Base-by-base conservation (phyloP, 768 basidiomycete genomes). In the Leccinum subtestaceum region DNA sequence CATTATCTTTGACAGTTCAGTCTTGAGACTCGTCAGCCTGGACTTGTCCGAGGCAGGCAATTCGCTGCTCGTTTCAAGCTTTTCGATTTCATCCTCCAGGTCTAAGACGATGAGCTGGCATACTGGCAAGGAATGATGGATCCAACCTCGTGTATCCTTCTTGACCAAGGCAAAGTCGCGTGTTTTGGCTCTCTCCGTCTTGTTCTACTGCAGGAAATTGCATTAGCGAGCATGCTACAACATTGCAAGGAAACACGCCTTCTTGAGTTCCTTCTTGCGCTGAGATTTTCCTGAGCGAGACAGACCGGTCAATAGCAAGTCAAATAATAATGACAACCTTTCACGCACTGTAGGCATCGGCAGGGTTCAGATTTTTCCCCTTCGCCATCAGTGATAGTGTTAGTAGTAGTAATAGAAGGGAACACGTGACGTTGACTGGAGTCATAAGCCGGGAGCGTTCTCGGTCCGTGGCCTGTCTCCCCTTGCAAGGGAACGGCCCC, bases 201-300 rank as follows among this genome's bases (percentile, higher is more conserved):
- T 98, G 81, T 98, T 96, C 93, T 95, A 88, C 83, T 85, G 74
- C 74, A 80, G 53, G 65, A 57, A 53, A 55, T 55, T 34, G 53
- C 45, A 57, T 65, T 46, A 64, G 55, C 56, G n/a, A 52, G 25
- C 25, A 21, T 56, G 17, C 53, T 46, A 46, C 51, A 71, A 61
- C 69, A 55, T 52, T 47, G 38, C 52, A 55, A 48, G 47, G 59
- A 60, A 51, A 57, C 62, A 49, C 63, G 63, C 94, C 88, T 94
- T 96, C 78, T 96, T 96, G 47, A 98, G 78, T 72, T 99, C 96
- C 72, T 95, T 98, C 74, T 94, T 95, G 59, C 93, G 82, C 70
- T 88, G 88, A 3, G 92, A 87, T 76, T 98, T 98, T 56, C 95
- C 95, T 97, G 65, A 25, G 34, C 36, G 29, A 48, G 3, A 23